Evolutionary conservation across 2,329 filamentous ascomycete genomes (phyloP).

Genomic region (Microdochium trichocladiopsis): DNA sequence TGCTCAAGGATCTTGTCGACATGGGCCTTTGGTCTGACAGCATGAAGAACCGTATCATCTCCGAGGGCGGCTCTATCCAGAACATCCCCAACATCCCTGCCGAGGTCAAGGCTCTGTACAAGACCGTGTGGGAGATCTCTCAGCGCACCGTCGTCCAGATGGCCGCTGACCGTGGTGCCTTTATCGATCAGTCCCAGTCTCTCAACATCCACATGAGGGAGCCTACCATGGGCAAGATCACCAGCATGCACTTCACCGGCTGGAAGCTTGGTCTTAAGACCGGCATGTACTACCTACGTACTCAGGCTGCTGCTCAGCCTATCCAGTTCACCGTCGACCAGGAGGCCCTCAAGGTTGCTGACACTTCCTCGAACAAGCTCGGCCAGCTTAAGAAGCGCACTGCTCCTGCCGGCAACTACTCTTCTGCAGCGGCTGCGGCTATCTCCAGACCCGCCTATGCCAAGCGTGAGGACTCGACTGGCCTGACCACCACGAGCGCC

Average conservation of each 20-base stretch:
- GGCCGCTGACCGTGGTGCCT: conserved; percentile 96
- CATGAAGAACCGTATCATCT: conserved; percentile 99
- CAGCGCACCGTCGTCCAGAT: conserved; percentile 95
- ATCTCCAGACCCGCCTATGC: conserved; percentile 63
- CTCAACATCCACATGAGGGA: conserved; percentile 99
- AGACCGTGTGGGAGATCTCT: conserved; percentile 99
- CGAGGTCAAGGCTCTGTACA: conserved; percentile 95
- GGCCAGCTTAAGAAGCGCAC: conserved; percentile 62
- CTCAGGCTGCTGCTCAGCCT: conserved; percentile 90
- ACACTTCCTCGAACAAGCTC: conserved; percentile 66
- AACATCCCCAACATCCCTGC: conserved; percentile 94
- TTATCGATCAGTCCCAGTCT: conserved; percentile 98
- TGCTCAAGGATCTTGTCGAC: conserved; percentile 96
- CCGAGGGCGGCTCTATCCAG: conserved; percentile 91
- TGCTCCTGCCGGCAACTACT: conserved; percentile 47
- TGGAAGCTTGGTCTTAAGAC: conserved; percentile 99
- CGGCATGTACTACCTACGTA: conserved; percentile 99
- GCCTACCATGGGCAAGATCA: conserved; percentile 99
- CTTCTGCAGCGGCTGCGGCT: conserved; percentile 49
- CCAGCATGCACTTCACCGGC: conserved; percentile 97
- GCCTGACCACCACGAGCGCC: conserved; percentile 19
- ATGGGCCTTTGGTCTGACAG: conserved; percentile 97
- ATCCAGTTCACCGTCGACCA: conserved; percentile 99
- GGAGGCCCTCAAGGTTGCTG: conserved; percentile 81
- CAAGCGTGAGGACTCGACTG: conserved; percentile 40